Conservation (phyloP, 2,329 filamentous ascomycete genomes). For the Colletotrichum eleusines region DNA sequence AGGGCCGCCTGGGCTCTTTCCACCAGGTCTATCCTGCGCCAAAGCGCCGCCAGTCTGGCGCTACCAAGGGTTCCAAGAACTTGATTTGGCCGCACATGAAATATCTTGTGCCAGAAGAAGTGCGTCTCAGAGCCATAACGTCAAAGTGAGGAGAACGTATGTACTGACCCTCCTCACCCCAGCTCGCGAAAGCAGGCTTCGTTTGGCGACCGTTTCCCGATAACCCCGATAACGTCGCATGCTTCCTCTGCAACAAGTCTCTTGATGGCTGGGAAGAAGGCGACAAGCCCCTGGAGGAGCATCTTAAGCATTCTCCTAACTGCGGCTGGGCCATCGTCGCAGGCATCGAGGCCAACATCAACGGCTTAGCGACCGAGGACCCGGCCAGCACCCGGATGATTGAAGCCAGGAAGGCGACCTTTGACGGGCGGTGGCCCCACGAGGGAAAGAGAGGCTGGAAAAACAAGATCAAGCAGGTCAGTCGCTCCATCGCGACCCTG, state of each 20-base stretch:
- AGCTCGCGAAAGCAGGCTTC: slow-evolving; percentile 94
- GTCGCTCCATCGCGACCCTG: slow-evolving; percentile 40
- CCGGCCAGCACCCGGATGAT: slow-evolving; percentile 79
- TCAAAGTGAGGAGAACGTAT: slow-evolving; percentile 23
- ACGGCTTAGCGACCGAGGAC: slow-evolving; percentile 76
- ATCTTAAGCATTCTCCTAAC: slow-evolving; percentile 82
- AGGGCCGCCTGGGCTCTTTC: slow-evolving; percentile 86
- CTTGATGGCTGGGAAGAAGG: slow-evolving; percentile 93
- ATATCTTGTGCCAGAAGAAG: slow-evolving; percentile 72
- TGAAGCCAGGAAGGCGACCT: slow-evolving; percentile 84
- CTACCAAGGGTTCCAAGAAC: slow-evolving; percentile 68
- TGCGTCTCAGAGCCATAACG: slow-evolving; percentile 45
- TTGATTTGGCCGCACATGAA: slow-evolving; percentile 82
- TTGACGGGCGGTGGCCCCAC: slow-evolving; percentile 88
- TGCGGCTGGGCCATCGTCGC: slow-evolving; percentile 89
- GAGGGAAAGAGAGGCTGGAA: slow-evolving; percentile 90
- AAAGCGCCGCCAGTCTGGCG: slow-evolving; percentile 78
- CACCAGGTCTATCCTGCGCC: slow-evolving; percentile 70
- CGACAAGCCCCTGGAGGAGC: slow-evolving; percentile 86
- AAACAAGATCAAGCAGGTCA: slow-evolving; percentile 88
- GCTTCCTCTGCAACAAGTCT: slow-evolving; percentile 86
- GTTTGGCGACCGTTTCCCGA: slow-evolving; percentile 82
- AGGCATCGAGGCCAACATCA: slow-evolving; percentile 70
- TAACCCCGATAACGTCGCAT: slow-evolving; percentile 88
- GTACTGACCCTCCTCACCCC: slow-evolving; percentile 38